Evolutionary conservation across 441 rosid genomes (phyloP), one percentile per base, ranked within the genome.

Genomic region (Corymbia calophylla): DNA sequence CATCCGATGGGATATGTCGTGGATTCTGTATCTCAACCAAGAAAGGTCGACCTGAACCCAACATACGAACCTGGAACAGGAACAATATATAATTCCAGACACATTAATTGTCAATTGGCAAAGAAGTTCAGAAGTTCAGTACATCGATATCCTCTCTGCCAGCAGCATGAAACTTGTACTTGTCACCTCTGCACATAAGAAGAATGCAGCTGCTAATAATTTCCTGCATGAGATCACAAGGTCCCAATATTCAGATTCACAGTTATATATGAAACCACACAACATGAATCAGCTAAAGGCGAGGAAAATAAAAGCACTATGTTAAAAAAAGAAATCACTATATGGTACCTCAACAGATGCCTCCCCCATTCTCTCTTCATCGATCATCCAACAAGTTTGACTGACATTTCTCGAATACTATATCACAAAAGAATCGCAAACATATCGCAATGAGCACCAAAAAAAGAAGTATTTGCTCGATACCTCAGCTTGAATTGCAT

Each of bases 81-180:
- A 19, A 90, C 82, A 39, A 25, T 10, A 73, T 47, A 39, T 73
- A 39, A 73, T 73, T 39, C 82, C 49, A 73, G 82, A 73, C 49
- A 39, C 8, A 17, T 73, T 39, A 39, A 73, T 73, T 21, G 9
- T 39, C 29, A 39, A 73, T 39, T 49, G 39, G 82, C 82, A 73
- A 73, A 39, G 82, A 73, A 73, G 48, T 91, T 60, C 31, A 84
- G 77, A 81, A 54, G 49, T 64, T 51, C 23, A 77, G 91, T 93
- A 97, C 99, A 94, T 98, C 99, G 70, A 98, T 98, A 92, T 98
- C 99, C 94, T 98, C 99, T 96, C 99, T 96, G 55, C 99, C 99
- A 91, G 99, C 99, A 91, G 99, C 99, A 94, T 98, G 99, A 89
- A 98, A 98, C 95, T 96, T 98, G 96, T 95, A 96, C 80, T 91